phyloP scores from a whole-genome alignment of 768 basidiomycete genomes.

The Termitomyces sp. region DNA sequence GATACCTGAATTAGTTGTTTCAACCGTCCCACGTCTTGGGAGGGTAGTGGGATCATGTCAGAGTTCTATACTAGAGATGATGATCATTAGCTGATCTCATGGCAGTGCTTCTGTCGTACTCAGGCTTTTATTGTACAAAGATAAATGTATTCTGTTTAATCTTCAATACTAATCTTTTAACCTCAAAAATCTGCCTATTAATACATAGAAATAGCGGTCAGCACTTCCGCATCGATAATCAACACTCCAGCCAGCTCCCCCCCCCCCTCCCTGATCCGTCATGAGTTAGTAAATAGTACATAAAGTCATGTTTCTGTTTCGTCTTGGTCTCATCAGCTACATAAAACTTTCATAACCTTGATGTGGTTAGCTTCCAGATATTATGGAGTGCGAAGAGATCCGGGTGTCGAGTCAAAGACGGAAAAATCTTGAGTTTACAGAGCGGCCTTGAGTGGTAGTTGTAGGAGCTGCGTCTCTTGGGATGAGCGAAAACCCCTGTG shows the following conservation, averaged over 20 bases:
- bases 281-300: not conserved
- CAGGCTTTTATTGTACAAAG: not conserved
- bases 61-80: no score
- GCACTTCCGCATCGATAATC: no score
- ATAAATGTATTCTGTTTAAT: not conserved
- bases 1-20: not conserved
- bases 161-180: no score
- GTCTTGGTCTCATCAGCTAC: not conserved
- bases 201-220: not conserved
- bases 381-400: not conserved
- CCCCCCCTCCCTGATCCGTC: not conserved
- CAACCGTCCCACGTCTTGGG: not conserved
- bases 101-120: not conserved
- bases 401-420: conserved; percentile 11
- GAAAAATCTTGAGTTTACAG: conserved; percentile 24
- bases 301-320: not conserved
- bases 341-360: not conserved
- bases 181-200: not conserved
- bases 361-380: not conserved
- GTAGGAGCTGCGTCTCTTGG: conserved; percentile 8
- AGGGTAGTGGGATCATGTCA: no score
- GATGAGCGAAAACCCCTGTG: conserved; percentile 16
- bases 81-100: no score
- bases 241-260: not conserved
- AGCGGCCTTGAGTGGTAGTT: conserved; percentile 9